Base-by-base conservation (phyloP, 805 yeast species). In the Groenewaldozyma salmanticensis region DNA sequence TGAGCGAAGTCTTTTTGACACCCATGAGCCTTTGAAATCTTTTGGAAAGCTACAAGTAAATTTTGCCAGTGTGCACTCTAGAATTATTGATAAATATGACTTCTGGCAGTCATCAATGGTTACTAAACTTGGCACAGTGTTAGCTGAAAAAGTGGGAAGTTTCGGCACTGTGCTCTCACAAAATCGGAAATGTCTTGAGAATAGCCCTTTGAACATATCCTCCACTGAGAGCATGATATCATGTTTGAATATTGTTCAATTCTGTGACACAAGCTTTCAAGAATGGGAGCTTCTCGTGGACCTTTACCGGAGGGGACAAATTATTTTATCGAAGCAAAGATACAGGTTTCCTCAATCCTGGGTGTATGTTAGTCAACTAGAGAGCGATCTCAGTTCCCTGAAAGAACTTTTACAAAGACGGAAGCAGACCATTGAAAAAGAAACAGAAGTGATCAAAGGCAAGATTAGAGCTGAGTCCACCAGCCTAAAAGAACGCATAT, bases 311-410 rank as follows among this genome's bases (percentile, higher is more conserved):
- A 33, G 48, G 1, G 68, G 71, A 4, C 81, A 77, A 42, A 50
- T 52, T 3, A 43, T 65, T 2, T 51, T 77, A 5, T 45, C 62
- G 1, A 65, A 68, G 21, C 61, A 66, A n/a, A 60, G 79, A 34
- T 70, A 60, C 45, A 64, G 63, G 18, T 68, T 75, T 38, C 72
- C 79, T 0, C 27, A 59, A 0, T 68, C 70, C 21, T 80, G 87
- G 81, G 46, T 78, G 1, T 74, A 64, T 53, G 64, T 63, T 36
- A 92, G 81, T 32, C 94, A 84, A 49, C 42, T 84, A 0, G 75
- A 72, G 11, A 65, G 63, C 38, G 76, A 73, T 40, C 54, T 67
- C 40, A 51, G 61, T 1, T 62, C 75, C 1, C 52, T 78, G 24
- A 39, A 48, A 1, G 65, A 72, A 29, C 54, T 73, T 7, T 39